Evolutionary conservation across 805 yeast genomes (phyloP).

Genomic region (Starmera caribaea): DNA sequence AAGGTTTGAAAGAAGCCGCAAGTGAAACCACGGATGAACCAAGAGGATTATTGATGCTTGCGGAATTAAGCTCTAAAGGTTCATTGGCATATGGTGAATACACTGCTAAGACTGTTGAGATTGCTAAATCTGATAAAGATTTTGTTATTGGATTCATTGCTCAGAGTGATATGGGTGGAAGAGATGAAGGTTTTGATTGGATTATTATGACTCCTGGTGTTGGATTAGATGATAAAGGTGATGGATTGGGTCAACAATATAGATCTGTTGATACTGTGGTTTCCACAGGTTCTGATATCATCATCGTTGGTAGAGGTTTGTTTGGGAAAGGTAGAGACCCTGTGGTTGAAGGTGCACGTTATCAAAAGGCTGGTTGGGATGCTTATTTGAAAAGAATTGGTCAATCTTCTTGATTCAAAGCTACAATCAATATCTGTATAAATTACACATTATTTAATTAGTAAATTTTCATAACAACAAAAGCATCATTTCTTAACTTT

Average conservation of each 20-base stretch:
- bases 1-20: conserved; percentile 78
- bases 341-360: conserved; percentile 74
- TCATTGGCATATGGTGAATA: conserved; percentile 89
- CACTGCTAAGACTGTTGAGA: conserved; percentile 78
- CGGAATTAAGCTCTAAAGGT: conserved; percentile 91
- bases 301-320: conserved; percentile 97
- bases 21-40: conserved; percentile 59
- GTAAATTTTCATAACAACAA: too few relatives aligned
- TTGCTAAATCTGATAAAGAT: conserved; percentile 77
- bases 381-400: conserved; percentile 51
- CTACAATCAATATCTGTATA: too few relatives aligned
- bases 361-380: conserved; percentile 90
- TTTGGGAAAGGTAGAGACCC: conserved; percentile 95
- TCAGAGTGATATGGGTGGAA: conserved; percentile 78
- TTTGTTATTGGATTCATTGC: conserved; percentile 97
- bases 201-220: conserved; percentile 97
- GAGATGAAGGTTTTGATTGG: conserved; percentile 88
- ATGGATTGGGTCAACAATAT: conserved; percentile 92
- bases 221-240: conserved; percentile 95
- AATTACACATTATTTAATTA: too few relatives aligned
- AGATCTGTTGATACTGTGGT: conserved; percentile 85
- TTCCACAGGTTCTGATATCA: conserved; percentile 80
- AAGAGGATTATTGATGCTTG: conserved; percentile 88
- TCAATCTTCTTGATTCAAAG: too few relatives aligned
- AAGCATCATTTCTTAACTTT: too few relatives aligned